Percentiles rank a stretch among this genome's conserved stretches.
phyloP scores from a whole-genome alignment of 257 asterid species.

The Jasminum sambac region DNA sequence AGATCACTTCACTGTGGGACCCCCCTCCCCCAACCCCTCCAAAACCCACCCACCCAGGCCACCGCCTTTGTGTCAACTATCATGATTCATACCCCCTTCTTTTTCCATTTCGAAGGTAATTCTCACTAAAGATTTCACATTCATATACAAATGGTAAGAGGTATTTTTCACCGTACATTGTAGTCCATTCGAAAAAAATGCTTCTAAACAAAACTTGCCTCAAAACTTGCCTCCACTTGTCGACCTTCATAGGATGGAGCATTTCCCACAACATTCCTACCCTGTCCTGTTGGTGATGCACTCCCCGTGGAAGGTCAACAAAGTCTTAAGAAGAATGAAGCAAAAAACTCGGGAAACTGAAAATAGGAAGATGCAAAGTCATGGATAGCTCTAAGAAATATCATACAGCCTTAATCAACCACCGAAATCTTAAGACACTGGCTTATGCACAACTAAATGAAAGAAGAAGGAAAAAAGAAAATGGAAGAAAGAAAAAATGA shows the following conservation, averaged over 20 bases:
- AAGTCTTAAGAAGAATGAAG: conserved; percentile 74
- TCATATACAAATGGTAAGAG: not conserved
- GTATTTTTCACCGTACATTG: not conserved
- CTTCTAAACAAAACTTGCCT: not conserved
- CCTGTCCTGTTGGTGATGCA: conserved; percentile 55
- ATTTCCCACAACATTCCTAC: conserved; percentile 62
- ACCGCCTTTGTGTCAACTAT: too few relatives aligned
- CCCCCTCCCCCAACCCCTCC: not conserved
- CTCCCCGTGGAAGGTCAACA: conserved; percentile 69
- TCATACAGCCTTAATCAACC: not conserved
- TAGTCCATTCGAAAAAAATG: not conserved
- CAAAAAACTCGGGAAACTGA: conserved; percentile 82
- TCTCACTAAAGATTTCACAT: too few relatives aligned
- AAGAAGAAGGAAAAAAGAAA: not conserved
- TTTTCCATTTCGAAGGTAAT: not conserved
- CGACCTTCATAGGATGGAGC: conserved; percentile 57
- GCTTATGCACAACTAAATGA: not conserved
- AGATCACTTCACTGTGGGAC: too few relatives aligned
- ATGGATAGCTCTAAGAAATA: conserved; percentile 12
- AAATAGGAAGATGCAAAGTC: conserved; percentile 26
- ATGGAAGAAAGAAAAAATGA: too few relatives aligned
- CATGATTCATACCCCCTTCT: not conserved
- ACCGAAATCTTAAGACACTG: not conserved
- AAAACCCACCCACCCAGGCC: not conserved
- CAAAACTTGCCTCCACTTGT: conserved; percentile 54